A percentile compares a stretch with the other conserved stretches of the same genome.
phyloP scores from a whole-genome alignment of 805 yeast species.

The Hanseniaspora valbyensis region DNA sequence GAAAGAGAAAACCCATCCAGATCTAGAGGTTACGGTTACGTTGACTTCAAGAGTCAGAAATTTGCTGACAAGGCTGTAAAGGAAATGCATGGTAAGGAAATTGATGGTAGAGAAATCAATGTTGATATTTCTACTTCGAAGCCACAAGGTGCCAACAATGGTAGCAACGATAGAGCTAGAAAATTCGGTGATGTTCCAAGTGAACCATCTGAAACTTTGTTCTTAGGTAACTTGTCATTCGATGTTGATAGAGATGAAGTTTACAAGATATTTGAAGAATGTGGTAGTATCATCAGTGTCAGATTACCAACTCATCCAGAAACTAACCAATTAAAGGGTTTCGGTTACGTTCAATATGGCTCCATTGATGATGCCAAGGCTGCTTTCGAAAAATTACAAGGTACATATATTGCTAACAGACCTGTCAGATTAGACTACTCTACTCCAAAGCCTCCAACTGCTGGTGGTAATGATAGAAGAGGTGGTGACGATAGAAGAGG shows the following conservation, averaged over 20 bases:
- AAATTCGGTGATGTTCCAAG: slow-evolving; percentile 84
- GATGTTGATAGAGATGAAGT: slow-evolving; percentile 71
- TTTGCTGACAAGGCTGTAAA: slow-evolving; percentile 77
- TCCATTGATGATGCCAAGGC: slow-evolving; percentile 80
- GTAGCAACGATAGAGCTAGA: slow-evolving; percentile 65
- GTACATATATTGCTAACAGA: slow-evolving; percentile 82
- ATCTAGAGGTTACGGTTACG: slow-evolving; percentile 96
- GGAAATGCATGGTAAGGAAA: slow-evolving; percentile 82
- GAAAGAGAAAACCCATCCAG: slow-evolving; percentile 77
- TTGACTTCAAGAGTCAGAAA: slow-evolving; percentile 71
- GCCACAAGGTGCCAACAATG: slow-evolving; percentile 48
- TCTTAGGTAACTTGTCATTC: slow-evolving; percentile 93
- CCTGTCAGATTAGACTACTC: slow-evolving; percentile 91
- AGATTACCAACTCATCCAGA: slow-evolving; percentile 98
- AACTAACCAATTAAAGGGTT: slow-evolving; percentile 97
- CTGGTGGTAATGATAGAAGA: slow-evolving; percentile 32
- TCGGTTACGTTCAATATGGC: slow-evolving; percentile 91
- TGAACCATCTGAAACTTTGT: slow-evolving; percentile 88
- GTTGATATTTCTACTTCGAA: slow-evolving; percentile 82
- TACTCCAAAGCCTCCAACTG: slow-evolving; percentile 64
- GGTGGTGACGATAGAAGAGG: slow-evolving; percentile 33
- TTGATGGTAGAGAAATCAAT: slow-evolving; percentile 94
- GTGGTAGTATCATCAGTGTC: slow-evolving; percentile 76
- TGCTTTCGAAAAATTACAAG: slow-evolving; percentile 79
- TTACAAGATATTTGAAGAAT: slow-evolving; percentile 58